Evolutionary conservation across 83 land plant genomes (phyloP).

Genomic region (Thuja plicata): DNA sequence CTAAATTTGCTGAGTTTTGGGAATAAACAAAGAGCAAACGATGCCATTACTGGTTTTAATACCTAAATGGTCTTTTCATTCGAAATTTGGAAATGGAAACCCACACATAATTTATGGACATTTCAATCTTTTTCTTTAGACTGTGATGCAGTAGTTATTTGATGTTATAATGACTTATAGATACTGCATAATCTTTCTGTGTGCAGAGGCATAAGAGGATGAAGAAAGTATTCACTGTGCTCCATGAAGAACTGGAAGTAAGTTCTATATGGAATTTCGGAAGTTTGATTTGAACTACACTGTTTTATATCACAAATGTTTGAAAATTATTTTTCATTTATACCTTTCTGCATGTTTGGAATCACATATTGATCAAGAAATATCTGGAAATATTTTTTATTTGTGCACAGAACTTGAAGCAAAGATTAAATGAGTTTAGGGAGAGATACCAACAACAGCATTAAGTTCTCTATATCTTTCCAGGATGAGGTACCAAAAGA

Average conservation of each 20-base stretch:
- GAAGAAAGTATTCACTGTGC: constrained; percentile 56
- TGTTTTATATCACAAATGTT: neutral
- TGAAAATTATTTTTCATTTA: neutral
- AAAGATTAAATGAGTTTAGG: neutral
- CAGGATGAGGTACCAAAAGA: neutral
- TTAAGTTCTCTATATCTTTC: neutral
- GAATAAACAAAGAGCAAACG: neutral
- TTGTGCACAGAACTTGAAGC: neutral
- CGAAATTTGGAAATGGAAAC: neutral
- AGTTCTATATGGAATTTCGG: neutral
- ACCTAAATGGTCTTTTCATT: neutral
- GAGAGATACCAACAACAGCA: neutral
- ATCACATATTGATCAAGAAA: neutral
- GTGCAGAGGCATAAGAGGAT: constrained; percentile 56
- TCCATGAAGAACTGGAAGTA: constrained; percentile 64
- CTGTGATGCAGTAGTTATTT: neutral
- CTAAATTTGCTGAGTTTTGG: neutral
- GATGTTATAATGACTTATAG: neutral
- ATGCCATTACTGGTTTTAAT: neutral
- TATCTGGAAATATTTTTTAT: neutral
- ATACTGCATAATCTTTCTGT: neutral
- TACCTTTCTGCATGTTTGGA: neutral
- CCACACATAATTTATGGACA: neutral
- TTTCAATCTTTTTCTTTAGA: neutral
- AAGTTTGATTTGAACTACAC: neutral